Base-by-base conservation (phyloP, 148 eudicot species). In the Salicornia ramosissima region DNA sequence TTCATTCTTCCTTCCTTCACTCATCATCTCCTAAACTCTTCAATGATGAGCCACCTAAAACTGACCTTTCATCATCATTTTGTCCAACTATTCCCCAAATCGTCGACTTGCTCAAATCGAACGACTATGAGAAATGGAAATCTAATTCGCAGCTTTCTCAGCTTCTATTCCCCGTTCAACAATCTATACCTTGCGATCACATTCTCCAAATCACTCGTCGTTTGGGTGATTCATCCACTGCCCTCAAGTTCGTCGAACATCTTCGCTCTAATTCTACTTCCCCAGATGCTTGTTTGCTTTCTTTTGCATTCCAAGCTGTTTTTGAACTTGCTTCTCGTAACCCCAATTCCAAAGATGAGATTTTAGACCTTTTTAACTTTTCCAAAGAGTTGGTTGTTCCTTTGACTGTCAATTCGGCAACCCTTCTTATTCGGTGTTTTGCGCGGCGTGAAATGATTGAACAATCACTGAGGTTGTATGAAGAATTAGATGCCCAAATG, bases 281-380 rank as follows among this genome's bases (percentile, higher is more conserved):
- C 22, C 67, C 76, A 7, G 80, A 78, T 69, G 73, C 18, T 18
- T 24, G 25, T 10, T 71, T 66, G 10, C 67, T 84, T 21, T 81
- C 90, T 25, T 68, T 40, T 40, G 74, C 76, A 21, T 85, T 84
- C 36, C 86, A 84, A 61, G 87, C 79, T 43, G 66, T 80, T 10
- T 80, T 80, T 70, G 90, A 87, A 73, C 87, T 78, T 47, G 90
- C 80, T 25, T 19, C 22, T 71, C 75, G 74, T 2, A 88, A 84
- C 62, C 36, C 83, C 18, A 15, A 71, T 34, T 42, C 75, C 3
- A 72, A 52, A 28, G 57, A 65, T 6, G 77, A 75, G 74, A 74
- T 88, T 11, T 64, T 62, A 53, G 77, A 78, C 30, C 68, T 91
- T 2, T 46, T 79, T 40, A 13, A 58, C 3, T n/a, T 47, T 45